Base-by-base conservation (phyloP, 2,329 filamentous ascomycete genomes). In the Phaeosphaeria sp. region DNA sequence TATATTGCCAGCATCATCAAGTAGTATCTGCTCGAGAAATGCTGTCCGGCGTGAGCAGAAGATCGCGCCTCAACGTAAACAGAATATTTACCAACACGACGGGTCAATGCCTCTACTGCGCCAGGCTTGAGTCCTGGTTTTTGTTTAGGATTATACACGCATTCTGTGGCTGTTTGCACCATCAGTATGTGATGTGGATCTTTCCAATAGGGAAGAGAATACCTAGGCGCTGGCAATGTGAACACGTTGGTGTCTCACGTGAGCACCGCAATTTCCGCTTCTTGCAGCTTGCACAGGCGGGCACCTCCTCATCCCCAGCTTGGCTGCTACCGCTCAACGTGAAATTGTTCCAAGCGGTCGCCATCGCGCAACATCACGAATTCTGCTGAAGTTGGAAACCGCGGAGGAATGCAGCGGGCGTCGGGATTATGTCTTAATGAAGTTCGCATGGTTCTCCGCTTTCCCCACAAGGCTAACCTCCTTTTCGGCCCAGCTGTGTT, bases 191-290 rank as follows among this genome's bases (percentile, higher is more conserved):
- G 24, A 40, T 18, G 51, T 27, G 25, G 17, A 20, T 45, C 44
- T 25, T 7, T 1, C 48, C 18, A n/a, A 42, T 21, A 9, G 3
- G 13, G 39, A 43, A 7, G 6, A 18, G 64, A 71, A 55, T 67
- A 75, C 73, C 65, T 20, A 74, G 65, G 48, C 73, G 68, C 56
- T 68, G 40, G 53, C 73, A 75, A 63, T 75, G 73, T 46, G 67
- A 70, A 61, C 72, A 75, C 44, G 69, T 60, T 15, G 73, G 73
- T 15, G 58, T 60, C 39, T 75, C 73, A 47, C 71, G 63, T 30
- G 71, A 73, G 53, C 73, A 75, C 11, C 68, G 64, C 53, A 75
- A 48, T 49, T 75, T 75, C 48, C 73, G 61, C 57, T 71, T 73
- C 59, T 74, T 69, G 58, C 73, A 75, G 30, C 66, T 70, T 7